Conservation (phyloP, 768 basidiomycete genomes). For the Boletus sp. region DNA sequence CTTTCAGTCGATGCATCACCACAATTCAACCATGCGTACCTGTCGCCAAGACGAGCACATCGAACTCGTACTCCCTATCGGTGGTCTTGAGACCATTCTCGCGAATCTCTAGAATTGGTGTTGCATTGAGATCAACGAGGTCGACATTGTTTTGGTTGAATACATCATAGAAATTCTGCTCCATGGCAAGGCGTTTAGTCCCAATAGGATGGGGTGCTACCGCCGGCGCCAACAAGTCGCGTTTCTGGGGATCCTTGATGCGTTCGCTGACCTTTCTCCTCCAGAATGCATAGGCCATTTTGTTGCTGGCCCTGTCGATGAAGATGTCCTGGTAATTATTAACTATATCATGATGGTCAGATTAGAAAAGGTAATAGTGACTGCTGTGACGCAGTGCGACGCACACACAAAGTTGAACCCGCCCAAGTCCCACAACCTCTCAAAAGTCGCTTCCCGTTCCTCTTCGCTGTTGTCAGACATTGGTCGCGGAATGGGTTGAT, state of each 20-base stretch:
- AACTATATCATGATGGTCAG: not conserved
- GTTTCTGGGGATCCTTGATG: conserved; percentile 10
- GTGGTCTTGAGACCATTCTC: conserved; percentile 8
- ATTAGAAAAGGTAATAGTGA: not conserved
- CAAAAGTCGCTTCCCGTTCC: conserved; percentile 8
- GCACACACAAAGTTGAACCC: conserved; percentile 8
- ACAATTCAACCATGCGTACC: not conserved
- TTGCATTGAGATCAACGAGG: conserved; percentile 7
- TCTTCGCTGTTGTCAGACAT: conserved; percentile 4
- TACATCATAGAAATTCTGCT: conserved; percentile 11
- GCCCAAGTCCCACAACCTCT: conserved; percentile 5
- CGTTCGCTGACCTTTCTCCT: conserved; percentile 14
- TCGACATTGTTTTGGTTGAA: conserved; percentile 18
- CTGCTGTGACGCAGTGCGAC: not conserved
- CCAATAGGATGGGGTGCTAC: conserved; percentile 11
- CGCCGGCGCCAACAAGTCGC: conserved; percentile 12
- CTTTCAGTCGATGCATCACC: not conserved
- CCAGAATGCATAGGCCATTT: conserved; percentile 8
- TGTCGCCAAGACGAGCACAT: conserved; percentile 17
- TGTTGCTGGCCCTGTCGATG: not conserved
- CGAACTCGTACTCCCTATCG: conserved; percentile 6
- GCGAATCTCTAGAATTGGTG: conserved; percentile 9
- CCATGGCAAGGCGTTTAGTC: conserved; percentile 4
- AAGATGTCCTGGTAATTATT: conserved; percentile 4
- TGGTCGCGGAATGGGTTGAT: not conserved